Conservation (phyloP, 1,139 yeast genomes). For the Zygosaccharomyces pseudobailii region DNA sequence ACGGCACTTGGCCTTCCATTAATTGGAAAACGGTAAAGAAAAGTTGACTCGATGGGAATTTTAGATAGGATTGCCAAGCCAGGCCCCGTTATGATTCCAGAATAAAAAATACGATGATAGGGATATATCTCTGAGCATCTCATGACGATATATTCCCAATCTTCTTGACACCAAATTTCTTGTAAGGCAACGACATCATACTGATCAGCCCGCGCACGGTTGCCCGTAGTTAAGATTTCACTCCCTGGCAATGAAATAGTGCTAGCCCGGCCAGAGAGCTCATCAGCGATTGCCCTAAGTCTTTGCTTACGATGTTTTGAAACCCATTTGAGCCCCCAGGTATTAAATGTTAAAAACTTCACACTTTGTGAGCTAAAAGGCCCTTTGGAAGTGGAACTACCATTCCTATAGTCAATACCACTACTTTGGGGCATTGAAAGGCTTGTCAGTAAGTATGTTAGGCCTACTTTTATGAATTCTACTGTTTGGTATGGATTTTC, state of each 20-base stretch:
- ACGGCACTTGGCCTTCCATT: conserved; percentile 95
- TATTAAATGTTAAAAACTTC: conserved; percentile 60
- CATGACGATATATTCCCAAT: conserved; percentile 61
- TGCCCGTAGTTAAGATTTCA: conserved; percentile 35
- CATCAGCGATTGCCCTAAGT: conserved; percentile 66
- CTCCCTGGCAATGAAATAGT: conserved; percentile 21
- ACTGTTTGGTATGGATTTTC: not conserved
- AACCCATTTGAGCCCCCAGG: conserved; percentile 88
- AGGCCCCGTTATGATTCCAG: conserved; percentile 90
- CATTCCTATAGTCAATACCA: not conserved
- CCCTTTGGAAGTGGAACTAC: not conserved
- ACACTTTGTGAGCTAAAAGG: conserved; percentile 23
- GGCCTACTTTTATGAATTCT: too few species aligned
- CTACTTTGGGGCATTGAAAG: not conserved
- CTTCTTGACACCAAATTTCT: conserved; percentile 87
- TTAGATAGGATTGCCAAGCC: conserved; percentile 84
- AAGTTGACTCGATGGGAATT: conserved; percentile 75
- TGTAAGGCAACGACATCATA: conserved; percentile 88
- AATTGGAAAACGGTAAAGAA: conserved; percentile 77
- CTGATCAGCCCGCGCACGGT: conserved; percentile 1
- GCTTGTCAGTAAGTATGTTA: too few species aligned
- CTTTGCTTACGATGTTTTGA: conserved; percentile 65
- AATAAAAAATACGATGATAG: conserved; percentile 61
- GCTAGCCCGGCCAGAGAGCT: conserved; percentile 40
- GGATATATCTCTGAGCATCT: conserved; percentile 51